Base-by-base conservation (phyloP, 257 asterid species). In the Catharanthus roseus region DNA sequence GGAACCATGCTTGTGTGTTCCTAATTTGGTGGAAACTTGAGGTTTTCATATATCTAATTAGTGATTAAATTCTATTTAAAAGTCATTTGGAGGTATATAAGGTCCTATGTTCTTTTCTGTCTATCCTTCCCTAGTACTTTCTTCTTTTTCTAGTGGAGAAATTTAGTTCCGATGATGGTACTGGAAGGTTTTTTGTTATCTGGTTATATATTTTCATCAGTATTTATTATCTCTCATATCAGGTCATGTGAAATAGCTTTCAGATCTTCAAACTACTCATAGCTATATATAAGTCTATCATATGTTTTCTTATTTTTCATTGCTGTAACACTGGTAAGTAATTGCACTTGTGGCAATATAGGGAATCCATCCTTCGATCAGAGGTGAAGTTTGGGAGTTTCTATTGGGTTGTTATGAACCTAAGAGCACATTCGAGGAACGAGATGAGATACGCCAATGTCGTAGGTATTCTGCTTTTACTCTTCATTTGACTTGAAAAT, bases 351-450 rank as follows among this genome's bases (percentile, higher is more conserved):
- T 63, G 54, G 55, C 55, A 41, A 65, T 65, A 67, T 78, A 95
- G 98, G 99, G 99, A 39, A 83, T 95, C 82, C 99, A 95, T 74
- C 98, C 99, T 67, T 83, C 98, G 34, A 89, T 95, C 65, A 92
- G 97, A 87, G 97, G 97, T 77, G 99, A 91, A 79, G 99, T 95
- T 72, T 95, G 99, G 99, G 98, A 95, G 71, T 91, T 91, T 80
- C 84, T 95, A 70, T 81, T 95, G 85, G 97, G 98, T 66, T 91
- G 98, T 78, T 91, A 81, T 77, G 96, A 90, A 69, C 93, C 98
- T 50, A 79, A 77, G 83, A 91, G 98, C 86, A 85, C 92, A 70
- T 90, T 80, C 77, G 97, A 86, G 6, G 99, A 91, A 74, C 88
- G 96, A 75, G 93, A 92, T 74, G 84, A 90, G 69, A 74, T 87